Evolutionary conservation across 2,329 filamentous ascomycete species (phyloP), one percentile per base, ranked within the genome.

Genomic region (Neofusicoccum parvum): DNA sequence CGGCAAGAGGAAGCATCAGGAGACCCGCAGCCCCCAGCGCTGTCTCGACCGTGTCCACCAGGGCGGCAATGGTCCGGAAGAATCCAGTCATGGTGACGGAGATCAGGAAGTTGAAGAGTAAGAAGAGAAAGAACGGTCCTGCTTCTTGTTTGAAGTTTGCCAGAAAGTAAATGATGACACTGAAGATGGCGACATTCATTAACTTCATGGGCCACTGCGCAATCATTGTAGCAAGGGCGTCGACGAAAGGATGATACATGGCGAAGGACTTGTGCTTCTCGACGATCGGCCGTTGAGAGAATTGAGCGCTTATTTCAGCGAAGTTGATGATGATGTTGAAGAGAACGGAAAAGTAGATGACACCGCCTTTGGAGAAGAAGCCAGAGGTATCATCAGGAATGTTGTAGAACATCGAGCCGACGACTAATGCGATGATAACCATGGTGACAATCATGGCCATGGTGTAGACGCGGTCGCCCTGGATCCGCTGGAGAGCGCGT

Each of bases 261-360:
- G 92, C 92, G 74, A 96, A 97, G 54, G 90, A 88, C 62, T 84
- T 80, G 71, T 97, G 94, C 75, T 97, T 97, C 72, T 97, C 92
- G 67, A 97, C 92, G 70, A 97, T 95, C 0, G 91, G 90, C 27
- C 94, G 89, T 84, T 97, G 92, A 1, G 90, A 85, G 73, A 94
- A 97, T 2, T 96, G 67, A 50, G 67, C 69, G 50, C 70, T 70
- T 63, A 78, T 78, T 48, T 65, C 87, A 1, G 82, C 79, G 60
- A 88, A 85, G 9, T 86, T 82, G 0, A 80, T 82, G 17, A 89
- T 75, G 2, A 86, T 86, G 68, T 87, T 88, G 69, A 88, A 79
- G 2, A 89, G 75, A 32, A 88, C 76, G 2, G 86, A 85, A 68
- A 88, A 82, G 78, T 90, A 90, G 9, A 89, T 74, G 2, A 86